Percentiles rank a stretch among this genome's conserved stretches.
Conservation (phyloP, 139 green algal species). For the Chlamydomonas asymmetrica region DNA sequence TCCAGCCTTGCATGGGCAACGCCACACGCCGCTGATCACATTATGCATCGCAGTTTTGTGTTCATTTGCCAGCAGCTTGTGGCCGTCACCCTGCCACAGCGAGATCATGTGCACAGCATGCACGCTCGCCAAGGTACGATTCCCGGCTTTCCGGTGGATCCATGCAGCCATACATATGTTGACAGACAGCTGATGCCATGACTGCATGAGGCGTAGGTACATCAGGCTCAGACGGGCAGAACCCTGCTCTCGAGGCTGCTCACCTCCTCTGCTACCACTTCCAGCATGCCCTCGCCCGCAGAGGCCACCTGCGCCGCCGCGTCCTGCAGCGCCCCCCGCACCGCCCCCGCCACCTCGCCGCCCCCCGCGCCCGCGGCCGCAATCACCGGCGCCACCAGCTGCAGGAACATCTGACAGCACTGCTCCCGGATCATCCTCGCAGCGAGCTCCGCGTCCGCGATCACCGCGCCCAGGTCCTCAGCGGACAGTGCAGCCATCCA, state of each 20-base stretch:
- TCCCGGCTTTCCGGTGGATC: too few relatives aligned
- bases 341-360: neutral
- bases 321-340: conserved; percentile 32
- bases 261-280: conserved; percentile 21
- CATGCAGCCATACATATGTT: too few relatives aligned
- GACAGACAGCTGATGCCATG: too few relatives aligned
- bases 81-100: too few relatives aligned
- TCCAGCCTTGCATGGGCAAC: too few relatives aligned
- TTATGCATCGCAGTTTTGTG: too few relatives aligned
- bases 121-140: too few relatives aligned
- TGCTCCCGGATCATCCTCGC: neutral
- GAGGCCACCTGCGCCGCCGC: conserved; percentile 28
- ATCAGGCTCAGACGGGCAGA: neutral
- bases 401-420: neutral
- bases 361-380: neutral
- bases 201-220: neutral
- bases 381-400: neutral
- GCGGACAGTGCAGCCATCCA: conserved; percentile 4
- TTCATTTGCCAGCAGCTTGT: too few relatives aligned
- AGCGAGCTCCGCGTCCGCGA: conserved; percentile 9
- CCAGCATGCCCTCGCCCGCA: conserved; percentile 8
- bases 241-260: too few relatives aligned
- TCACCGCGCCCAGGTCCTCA: conserved; percentile 20
- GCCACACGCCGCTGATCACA: too few relatives aligned
- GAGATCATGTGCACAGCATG: too few relatives aligned